Evolutionary conservation across 78 protist genomes (phyloP).

Genomic region (Trichosphaerium sp.): DNA sequence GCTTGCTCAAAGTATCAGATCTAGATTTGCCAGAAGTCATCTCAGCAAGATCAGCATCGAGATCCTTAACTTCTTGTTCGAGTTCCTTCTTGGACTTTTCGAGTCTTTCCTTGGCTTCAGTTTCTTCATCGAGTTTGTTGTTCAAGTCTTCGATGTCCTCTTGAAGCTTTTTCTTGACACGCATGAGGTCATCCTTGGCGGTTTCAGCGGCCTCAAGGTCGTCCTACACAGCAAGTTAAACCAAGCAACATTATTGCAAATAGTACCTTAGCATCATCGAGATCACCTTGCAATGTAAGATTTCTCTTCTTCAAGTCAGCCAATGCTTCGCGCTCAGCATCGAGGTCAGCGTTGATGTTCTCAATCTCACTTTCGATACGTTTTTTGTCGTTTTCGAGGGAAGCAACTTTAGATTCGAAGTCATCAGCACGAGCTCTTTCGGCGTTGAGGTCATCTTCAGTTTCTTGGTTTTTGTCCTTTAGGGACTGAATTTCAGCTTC

Average conservation of each 20-base stretch:
- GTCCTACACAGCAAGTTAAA: too few relatives aligned
- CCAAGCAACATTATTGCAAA: too few relatives aligned
- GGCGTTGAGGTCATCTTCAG: too few relatives aligned
- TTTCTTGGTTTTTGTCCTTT: too few relatives aligned
- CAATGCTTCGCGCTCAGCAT: neutral
- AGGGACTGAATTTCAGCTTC: too few relatives aligned
- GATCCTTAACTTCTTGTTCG: neutral
- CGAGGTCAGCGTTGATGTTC: neutral
- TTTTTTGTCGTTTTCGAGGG: neutral
- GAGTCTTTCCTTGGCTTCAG: neutral
- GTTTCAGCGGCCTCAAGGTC: neutral
- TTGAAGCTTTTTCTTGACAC: neutral
- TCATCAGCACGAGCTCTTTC: too few relatives aligned
- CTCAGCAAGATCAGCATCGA: neutral
- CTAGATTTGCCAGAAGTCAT: neutral
- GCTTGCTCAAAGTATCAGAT: neutral
- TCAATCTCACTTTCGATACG: neutral
- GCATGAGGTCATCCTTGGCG: neutral
- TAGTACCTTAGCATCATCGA: too few relatives aligned
- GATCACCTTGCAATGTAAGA: too few relatives aligned
- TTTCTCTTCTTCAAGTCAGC: neutral
- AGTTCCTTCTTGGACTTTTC: neutral
- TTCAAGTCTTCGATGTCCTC: neutral
- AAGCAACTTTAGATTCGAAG: too few relatives aligned
- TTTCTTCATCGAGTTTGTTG: neutral